These are phyloP conservation scores for Hyaloscypha hepaticicola DNA, from an alignment of 495 filamentous ascomycete genomes.

Conservation along the genomic window DNA sequence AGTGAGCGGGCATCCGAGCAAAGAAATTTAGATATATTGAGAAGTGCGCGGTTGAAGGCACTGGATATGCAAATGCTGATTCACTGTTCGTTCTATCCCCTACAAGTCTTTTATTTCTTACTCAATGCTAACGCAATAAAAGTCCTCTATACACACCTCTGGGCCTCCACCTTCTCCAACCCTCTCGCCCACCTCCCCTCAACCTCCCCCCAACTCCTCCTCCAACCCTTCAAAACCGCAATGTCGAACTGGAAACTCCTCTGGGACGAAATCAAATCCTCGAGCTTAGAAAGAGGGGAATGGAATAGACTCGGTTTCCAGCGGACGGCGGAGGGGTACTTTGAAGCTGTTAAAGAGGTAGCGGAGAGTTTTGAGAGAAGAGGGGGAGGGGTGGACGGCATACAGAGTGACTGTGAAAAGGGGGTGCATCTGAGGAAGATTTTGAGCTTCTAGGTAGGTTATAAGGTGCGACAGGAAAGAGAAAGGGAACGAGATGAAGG, in stretches of 20 bases:
- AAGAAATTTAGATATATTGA: constrained; percentile 6
- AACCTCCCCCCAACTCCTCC: constrained; percentile 6
- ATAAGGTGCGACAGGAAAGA: neutral
- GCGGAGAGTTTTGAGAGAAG: constrained; percentile 22
- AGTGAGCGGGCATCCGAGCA: neutral
- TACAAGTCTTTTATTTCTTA: neutral
- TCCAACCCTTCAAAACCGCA: constrained; percentile 28
- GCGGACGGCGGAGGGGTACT: constrained; percentile 29
- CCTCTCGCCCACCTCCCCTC: constrained; percentile 15
- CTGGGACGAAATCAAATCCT: constrained; percentile 30
- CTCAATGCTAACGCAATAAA: neutral
- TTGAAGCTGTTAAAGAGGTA: constrained; percentile 18
- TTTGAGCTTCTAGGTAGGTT: constrained; percentile 16
- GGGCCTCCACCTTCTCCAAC: constrained; percentile 27
- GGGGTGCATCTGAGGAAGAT: constrained; percentile 29
- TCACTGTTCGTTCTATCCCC: constrained; percentile 18
- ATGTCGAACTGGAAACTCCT: constrained; percentile 29
- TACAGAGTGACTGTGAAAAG: constrained; percentile 30
- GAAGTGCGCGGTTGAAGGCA: constrained; percentile 15
- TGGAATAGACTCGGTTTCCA: constrained; percentile 33
- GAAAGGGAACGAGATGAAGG: neutral
- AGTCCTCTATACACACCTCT: constrained; percentile 32
- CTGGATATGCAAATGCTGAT: constrained; percentile 34
- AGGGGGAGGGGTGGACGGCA: constrained; percentile 12
- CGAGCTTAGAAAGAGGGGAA: constrained; percentile 4